phyloP scores from a whole-genome alignment of 768 basidiomycete species.

The Rhizopogon sp. region DNA sequence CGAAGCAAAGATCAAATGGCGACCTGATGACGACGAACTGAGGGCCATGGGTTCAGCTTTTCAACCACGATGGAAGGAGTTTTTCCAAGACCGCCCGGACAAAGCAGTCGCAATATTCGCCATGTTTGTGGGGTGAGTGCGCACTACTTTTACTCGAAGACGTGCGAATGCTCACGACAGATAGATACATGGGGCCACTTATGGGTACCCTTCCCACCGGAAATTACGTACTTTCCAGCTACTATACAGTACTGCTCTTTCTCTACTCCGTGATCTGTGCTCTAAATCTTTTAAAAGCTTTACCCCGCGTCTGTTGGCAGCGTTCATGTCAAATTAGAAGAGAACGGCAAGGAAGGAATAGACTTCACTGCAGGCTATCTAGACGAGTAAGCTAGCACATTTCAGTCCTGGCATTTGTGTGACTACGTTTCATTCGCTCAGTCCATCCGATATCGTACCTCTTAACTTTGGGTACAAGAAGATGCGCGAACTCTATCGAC shows the following conservation, averaged over 20 bases:
- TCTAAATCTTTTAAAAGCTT: slow-evolving; percentile 8
- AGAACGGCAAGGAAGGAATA: slow-evolving; percentile 33
- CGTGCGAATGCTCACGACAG: not conserved
- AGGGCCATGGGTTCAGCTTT: slow-evolving; percentile 45
- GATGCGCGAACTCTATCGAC: slow-evolving; percentile 23
- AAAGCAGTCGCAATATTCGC: slow-evolving; percentile 49
- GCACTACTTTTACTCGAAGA: not conserved
- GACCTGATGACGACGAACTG: slow-evolving; percentile 46
- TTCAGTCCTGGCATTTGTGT: not conserved
- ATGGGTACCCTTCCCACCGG: slow-evolving; percentile 1
- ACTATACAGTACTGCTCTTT: slow-evolving; percentile 23
- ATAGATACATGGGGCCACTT: not conserved
- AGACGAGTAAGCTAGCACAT: slow-evolving; percentile 29
- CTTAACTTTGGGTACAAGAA: slow-evolving; percentile 24
- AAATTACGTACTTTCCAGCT: slow-evolving; percentile 15
- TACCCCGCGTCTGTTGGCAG: slow-evolving; percentile 45
- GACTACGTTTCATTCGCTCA: not conserved
- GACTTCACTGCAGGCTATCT: slow-evolving; percentile 45
- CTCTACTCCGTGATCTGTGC: not conserved
- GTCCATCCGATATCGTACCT: slow-evolving; percentile 21
- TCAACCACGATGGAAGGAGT: slow-evolving; percentile 40
- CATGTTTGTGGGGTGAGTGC: slow-evolving; percentile 33
- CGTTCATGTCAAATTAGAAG: slow-evolving; percentile 41
- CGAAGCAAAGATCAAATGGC: slow-evolving; percentile 52
- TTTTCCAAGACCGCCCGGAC: slow-evolving; percentile 46